A percentile compares a stretch with the other conserved stretches of the same genome.
Conservation (phyloP, 2,329 filamentous ascomycete species). For the Colletotrichum paranaense region DNA sequence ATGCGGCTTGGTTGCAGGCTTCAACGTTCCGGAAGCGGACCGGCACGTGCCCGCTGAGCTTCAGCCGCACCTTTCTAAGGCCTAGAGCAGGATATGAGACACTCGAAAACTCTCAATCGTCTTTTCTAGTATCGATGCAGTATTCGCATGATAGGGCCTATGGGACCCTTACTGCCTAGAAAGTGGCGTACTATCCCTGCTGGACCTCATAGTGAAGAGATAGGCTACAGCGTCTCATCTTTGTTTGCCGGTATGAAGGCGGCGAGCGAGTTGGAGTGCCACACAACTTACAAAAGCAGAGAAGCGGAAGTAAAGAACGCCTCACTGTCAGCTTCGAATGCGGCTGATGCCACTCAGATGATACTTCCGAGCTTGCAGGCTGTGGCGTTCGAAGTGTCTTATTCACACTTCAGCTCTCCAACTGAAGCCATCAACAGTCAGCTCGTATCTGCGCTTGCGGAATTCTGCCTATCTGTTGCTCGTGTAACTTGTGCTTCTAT, state of each 20-base stretch:
- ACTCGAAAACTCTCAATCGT: not conserved
- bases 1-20: not conserved
- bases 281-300: not conserved
- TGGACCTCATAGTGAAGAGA: not conserved
- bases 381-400: not conserved
- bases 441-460: not conserved
- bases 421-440: not conserved
- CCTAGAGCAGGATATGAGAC: not conserved
- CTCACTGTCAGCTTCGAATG: not conserved
- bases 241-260: not conserved
- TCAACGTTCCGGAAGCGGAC: not conserved
- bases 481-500: too few relatives aligned
- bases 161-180: not conserved
- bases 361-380: not conserved
- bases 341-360: not conserved
- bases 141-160: not conserved
- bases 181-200: not conserved
- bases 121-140: not conserved
- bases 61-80: not conserved
- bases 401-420: not conserved
- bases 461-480: not conserved
- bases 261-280: not conserved
- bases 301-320: not conserved
- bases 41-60: not conserved
- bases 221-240: not conserved